phyloP scores from a whole-genome alignment of 1,139 yeast genomes.

The Pichia terricola region DNA sequence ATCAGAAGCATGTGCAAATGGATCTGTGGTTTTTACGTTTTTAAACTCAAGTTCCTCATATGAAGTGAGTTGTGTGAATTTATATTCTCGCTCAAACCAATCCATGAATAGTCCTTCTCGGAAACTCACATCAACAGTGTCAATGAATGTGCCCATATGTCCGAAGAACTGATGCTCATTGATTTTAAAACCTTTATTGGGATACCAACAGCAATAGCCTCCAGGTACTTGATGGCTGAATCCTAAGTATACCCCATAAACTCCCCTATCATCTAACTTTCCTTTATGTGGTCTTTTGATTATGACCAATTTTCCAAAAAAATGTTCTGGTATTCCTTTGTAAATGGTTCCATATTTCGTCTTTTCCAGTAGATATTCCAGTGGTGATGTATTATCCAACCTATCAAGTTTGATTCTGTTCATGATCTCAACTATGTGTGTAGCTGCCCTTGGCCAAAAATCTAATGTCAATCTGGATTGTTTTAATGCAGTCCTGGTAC shows the following conservation, averaged over 20 bases:
- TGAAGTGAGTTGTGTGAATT: too few species aligned
- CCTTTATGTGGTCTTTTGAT: neutral
- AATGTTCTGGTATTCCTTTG: neutral
- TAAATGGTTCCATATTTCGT: neutral
- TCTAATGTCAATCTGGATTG: neutral
- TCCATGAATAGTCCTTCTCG: too few species aligned
- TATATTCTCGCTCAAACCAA: too few species aligned
- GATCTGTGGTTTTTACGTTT: too few species aligned
- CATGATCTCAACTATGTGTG: neutral
- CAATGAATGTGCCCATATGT: too few species aligned
- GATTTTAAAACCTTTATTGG: neutral
- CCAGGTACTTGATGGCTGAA: neutral
- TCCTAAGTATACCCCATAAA: neutral
- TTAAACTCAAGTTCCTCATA: too few species aligned
- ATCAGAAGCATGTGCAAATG: too few species aligned
- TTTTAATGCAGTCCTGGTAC: neutral
- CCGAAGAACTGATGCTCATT: too few species aligned
- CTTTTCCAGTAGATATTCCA: neutral
- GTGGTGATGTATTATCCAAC: neutral
- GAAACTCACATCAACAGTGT: too few species aligned
- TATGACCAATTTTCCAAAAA: neutral
- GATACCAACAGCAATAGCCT: neutral
- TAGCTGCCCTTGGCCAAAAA: neutral
- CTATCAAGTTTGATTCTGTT: neutral
- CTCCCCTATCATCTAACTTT: neutral